Evolutionary conservation across 345 rosid species (phyloP).

Genomic region (Eucalyptus microcorys): DNA sequence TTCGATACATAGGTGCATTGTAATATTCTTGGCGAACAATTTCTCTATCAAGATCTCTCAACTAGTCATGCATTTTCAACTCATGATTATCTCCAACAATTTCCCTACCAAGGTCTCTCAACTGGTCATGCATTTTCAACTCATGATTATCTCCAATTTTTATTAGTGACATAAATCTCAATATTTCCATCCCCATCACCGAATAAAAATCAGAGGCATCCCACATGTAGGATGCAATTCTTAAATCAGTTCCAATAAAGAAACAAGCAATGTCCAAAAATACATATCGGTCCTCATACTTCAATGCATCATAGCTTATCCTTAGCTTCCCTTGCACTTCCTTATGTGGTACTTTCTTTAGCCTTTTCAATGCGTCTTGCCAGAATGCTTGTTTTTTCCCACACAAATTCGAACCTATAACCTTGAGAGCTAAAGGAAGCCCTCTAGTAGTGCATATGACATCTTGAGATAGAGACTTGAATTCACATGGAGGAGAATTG

Average conservation of each 20-base stretch:
- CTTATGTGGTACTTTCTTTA: background rate
- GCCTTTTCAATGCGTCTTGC: background rate
- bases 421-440: background rate
- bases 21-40: background rate
- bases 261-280: background rate
- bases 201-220: background rate
- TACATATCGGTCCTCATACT: background rate
- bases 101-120: constrained; percentile 4
- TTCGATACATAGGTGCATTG: background rate
- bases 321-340: background rate
- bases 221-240: background rate
- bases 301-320: background rate
- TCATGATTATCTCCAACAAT: background rate
- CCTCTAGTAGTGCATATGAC: background rate
- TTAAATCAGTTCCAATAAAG: background rate
- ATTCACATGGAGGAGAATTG: background rate
- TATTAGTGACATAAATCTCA: background rate
- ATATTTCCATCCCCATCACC: background rate
- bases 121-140: background rate
- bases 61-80: background rate
- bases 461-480: background rate
- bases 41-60: constrained; percentile 2
- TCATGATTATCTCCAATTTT: background rate
- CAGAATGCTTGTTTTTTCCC: background rate
- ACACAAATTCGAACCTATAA: background rate